Evolutionary conservation across 2,329 filamentous ascomycete genomes (phyloP), one percentile per base, ranked within the genome.

Genomic region (Fusarium verticillioides): DNA sequence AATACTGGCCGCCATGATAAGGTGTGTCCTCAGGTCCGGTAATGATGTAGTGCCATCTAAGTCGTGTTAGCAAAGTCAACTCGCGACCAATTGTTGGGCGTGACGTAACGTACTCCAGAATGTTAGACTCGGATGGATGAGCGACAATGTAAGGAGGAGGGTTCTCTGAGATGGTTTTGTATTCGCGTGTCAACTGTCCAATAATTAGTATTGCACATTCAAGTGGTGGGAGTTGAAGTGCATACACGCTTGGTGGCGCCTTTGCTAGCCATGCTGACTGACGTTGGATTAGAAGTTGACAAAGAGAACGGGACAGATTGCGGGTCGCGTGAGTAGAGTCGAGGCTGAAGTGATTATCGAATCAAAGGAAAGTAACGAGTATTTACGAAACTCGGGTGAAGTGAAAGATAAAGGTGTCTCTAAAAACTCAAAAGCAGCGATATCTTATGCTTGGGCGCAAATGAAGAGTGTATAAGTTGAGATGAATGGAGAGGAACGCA

Each of bases 1-100:
- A 99, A 86, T 98, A 99, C 83, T 99, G 96, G 50, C 96, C 96
- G 79, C 92, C 91, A 78, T 97, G 91, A 82, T 99, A 99, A 4
- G 96, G 96, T 2, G 96, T 99, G 68, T 95, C 90, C 69, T 97
- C 95, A 39, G 96, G 96, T 4, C 96, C 96, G 42, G 95, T 98
- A 75, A 98, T 93, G 80, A 98, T 94, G 85, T 97, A 97, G 84
- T 97, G 94, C 94, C 94, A 97, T 84, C 92, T 93, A 78, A 39
- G 60, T 50, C 39, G 49, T 30, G 68, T 79, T 63, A 73, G 58
- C 42, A 58, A 58, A 23, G 36, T 23, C 34, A 42, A 50, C 28
- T 53, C 18, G 26, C 34, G 50, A 50, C 52, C 28, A 39, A 49
- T 44, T 28, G 42, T 52, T 49, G 37, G 16, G 43, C 54, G 60